Percentiles rank a stretch among this genome's conserved stretches.
These are phyloP conservation scores for Populus simonii DNA, from an alignment of 345 rosid species.

Conservation along the genomic window DNA sequence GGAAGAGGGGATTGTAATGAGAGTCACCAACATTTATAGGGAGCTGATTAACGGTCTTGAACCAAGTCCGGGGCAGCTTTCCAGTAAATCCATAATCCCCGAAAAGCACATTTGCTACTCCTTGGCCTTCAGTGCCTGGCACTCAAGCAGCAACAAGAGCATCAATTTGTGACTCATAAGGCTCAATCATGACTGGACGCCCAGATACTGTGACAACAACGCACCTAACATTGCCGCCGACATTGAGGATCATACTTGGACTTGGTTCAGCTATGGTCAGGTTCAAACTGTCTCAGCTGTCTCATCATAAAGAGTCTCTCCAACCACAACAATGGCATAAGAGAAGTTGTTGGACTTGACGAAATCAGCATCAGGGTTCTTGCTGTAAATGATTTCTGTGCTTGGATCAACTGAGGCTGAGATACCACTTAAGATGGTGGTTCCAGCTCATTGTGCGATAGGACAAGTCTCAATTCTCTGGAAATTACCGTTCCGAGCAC, in stretches of 20 bases:
- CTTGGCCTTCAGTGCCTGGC: conserved; percentile 26
- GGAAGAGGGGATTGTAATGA: conserved; percentile 43
- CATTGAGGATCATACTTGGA: conserved; percentile 2
- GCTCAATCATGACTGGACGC: conserved; percentile 20
- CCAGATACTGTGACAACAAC: conserved; percentile 24
- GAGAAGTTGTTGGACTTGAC: conserved; percentile 11
- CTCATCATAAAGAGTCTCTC: conserved; percentile 25
- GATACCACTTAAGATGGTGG: conserved; percentile 21
- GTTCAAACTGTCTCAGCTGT: conserved; percentile 7
- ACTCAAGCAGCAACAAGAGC: conserved; percentile 29
- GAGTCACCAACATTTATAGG: conserved; percentile 32
- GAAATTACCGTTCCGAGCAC: not conserved
- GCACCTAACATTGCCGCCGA: conserved; percentile 13
- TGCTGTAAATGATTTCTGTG: conserved; percentile 15
- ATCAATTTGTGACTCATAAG: conserved; percentile 1
- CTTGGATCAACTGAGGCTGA: conserved; percentile 9
- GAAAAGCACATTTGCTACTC: conserved; percentile 22
- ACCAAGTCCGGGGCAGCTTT: conserved; percentile 22
- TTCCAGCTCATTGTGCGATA: conserved; percentile 2
- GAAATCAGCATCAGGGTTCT: conserved; percentile 9
- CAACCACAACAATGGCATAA: conserved; percentile 28
- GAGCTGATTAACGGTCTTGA: conserved; percentile 12
- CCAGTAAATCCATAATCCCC: conserved; percentile 27
- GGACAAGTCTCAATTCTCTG: conserved; percentile 4
- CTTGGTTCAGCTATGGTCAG: conserved; percentile 15